phyloP scores from a whole-genome alignment of 345 rosid species.

The Noccaea caerulescens region DNA sequence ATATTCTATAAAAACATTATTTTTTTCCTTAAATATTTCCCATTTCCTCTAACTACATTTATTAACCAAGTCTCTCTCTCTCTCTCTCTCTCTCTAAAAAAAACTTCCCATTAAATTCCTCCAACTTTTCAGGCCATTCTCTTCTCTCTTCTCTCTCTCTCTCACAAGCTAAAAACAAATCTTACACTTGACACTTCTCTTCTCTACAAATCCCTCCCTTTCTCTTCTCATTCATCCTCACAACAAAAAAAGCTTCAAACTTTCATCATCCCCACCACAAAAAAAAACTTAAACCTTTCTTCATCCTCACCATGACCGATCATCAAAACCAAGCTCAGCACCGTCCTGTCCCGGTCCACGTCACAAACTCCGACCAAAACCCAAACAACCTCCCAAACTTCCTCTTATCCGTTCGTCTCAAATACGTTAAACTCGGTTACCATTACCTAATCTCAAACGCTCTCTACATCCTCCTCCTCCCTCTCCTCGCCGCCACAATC shows the following conservation, averaged over 20 bases:
- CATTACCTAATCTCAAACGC: conserved; percentile 85
- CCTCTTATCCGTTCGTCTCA: conserved; percentile 69
- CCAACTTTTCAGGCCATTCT: conserved; percentile 35
- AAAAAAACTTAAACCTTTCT: not conserved
- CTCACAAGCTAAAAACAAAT: not conserved
- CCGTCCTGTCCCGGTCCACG: conserved; percentile 44
- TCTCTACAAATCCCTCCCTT: conserved; percentile 23
- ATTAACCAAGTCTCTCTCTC: conserved; percentile 27
- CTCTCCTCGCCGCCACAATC: conserved; percentile 49
- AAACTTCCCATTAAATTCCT: conserved; percentile 45
- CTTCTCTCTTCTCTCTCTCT: conserved; percentile 4
- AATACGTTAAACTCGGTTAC: conserved; percentile 83
- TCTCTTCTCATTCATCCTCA: conserved; percentile 29
- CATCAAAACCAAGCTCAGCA: conserved; percentile 16
- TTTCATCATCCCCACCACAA: not conserved
- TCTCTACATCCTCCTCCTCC: conserved; percentile 61
- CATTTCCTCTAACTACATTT: conserved; percentile 29
- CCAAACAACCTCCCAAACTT: conserved; percentile 69
- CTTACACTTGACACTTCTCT: conserved; percentile 35
- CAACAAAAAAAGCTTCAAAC: not conserved
- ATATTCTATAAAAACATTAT: conserved; percentile 1
- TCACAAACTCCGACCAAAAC: conserved; percentile 41
- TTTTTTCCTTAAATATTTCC: conserved; percentile 29
- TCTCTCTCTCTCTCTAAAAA: conserved; percentile 22
- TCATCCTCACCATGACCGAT: conserved; percentile 17